Percentiles rank a stretch among this genome's conserved stretches.
These are phyloP conservation scores for Camellia sinensis DNA, from an alignment of 148 eudicot species.

Conservation along the genomic window DNA sequence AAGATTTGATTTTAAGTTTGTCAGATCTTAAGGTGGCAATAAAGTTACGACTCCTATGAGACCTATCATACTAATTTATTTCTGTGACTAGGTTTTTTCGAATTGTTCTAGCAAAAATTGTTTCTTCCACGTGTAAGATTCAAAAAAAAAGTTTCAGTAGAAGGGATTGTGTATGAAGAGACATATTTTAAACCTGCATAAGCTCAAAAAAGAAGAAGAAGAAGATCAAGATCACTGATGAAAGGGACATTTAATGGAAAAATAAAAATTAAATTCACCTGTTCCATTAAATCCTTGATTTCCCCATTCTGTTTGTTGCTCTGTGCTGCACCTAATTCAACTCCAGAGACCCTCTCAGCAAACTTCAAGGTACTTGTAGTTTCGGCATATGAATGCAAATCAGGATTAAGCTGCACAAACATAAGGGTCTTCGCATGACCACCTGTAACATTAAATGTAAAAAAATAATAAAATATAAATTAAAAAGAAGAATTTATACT, in stretches of 20 bases:
- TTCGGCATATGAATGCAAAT: slow-evolving; percentile 25
- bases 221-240: no score
- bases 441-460: slow-evolving; percentile 16
- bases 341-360: slow-evolving; percentile 44
- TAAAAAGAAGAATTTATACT: background rate
- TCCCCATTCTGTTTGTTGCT: slow-evolving; percentile 34
- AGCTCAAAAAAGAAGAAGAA: background rate
- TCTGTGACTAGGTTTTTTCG: no score
- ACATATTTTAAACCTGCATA: background rate
- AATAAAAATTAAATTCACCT: slow-evolving; percentile 18
- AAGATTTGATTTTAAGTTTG: no score
- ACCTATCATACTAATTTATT: no score
- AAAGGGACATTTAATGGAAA: no score
- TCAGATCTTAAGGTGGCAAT: no score
- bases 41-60: no score
- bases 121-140: background rate
- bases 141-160: background rate
- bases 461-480: background rate
- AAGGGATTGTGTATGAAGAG: background rate
- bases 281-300: slow-evolving; percentile 37
- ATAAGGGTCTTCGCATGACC: slow-evolving; percentile 46
- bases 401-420: slow-evolving; percentile 46
- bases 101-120: background rate
- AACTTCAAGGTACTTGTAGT: slow-evolving; percentile 38
- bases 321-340: slow-evolving; percentile 37